Base-by-base conservation (phyloP, 805 yeast species). In the Dipodascus albidus region DNA sequence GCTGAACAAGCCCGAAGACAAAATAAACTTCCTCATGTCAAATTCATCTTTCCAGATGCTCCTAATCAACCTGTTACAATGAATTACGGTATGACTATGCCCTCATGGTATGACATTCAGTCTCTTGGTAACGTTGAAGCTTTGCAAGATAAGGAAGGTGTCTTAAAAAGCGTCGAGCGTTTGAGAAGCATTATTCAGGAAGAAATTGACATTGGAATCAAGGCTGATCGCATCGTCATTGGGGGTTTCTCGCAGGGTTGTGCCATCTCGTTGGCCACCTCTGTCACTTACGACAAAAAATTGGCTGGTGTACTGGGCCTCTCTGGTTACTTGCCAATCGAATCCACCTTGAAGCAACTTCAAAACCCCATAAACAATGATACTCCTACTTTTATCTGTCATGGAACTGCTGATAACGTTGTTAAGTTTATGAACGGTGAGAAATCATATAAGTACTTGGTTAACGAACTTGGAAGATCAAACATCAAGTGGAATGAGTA, bases 231-330 rank as follows among this genome's bases (percentile, higher is more conserved):
- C 52, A 85, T 93, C 49, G 72, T 93, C n/a, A 72, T 93, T 54
- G 98, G 98, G 35, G 99, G 99, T 0, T 93, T 93, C 65, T 84
- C 95, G 2, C 99, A 93, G 70, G 99, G 99, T 53, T 95, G 88
- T 50, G 89, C 95, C 1, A 56, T 91, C 9, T 70, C 93, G 1
- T 70, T 86, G 55, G 64, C 62, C 23, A 56, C 66, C 4, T 58
- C 66, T 1, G 38, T 61, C 19, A 59, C 63, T 2, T 49, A 57
- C 4, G 58, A 62, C 23, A 64, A 70, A 53, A 85, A 84, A 62
- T 71, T 90, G 20, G 98, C 86, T 6, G 98, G 96, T 1, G 74
- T 86, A 27, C 67, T 88, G 21, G 79, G 82, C 0, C 69, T 91
- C 50, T 85, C 96, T 0, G 97, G 96, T 0, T 87, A 87, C 62